Evolutionary conservation across 1,284 basidiomycete genomes (phyloP).

Genomic region (Pseudozyma sp.): DNA sequence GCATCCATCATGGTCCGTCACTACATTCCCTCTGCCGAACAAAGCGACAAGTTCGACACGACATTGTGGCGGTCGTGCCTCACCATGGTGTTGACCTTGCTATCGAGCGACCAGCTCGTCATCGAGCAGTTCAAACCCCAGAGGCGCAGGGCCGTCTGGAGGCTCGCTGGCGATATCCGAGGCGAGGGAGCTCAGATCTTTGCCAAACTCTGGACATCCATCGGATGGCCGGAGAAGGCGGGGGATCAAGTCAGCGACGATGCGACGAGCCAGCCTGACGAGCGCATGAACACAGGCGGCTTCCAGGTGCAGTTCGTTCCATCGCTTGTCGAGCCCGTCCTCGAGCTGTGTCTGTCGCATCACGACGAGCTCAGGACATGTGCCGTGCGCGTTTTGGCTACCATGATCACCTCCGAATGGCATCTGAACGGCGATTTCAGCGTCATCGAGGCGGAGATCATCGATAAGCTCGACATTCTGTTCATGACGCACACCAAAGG

Average conservation of each 20-base stretch:
- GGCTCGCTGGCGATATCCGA: conserved; percentile 91
- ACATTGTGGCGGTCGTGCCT: conserved; percentile 85
- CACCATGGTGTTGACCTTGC: conserved; percentile 82
- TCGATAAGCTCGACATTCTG: conserved; percentile 89
- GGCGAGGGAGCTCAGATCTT: conserved; percentile 90
- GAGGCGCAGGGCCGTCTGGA: conserved; percentile 94
- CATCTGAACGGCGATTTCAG: conserved; percentile 64
- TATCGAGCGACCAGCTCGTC: conserved; percentile 88
- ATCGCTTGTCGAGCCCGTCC: conserved; percentile 87
- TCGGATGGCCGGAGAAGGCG: conserved; percentile 69
- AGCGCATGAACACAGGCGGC: conserved; percentile 61
- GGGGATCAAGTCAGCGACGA: conserved; percentile 22
- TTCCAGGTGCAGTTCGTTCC: conserved; percentile 71
- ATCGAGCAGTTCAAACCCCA: conserved; percentile 93
- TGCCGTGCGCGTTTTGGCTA: conserved; percentile 87
- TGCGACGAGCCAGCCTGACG: conserved; percentile 24
- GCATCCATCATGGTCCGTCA: conserved; percentile 80
- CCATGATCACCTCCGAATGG: conserved; percentile 91
- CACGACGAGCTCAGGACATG: conserved; percentile 90
- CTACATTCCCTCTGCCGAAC: conserved; percentile 79
- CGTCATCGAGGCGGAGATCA: conserved; percentile 86
- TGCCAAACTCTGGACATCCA: conserved; percentile 84
- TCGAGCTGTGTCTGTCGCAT: conserved; percentile 91
- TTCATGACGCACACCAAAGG: conserved; percentile 90
- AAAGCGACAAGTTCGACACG: conserved; percentile 79